phyloP scores from a whole-genome alignment of 192 early-diverging fungal genomes.

The Coemansia sp. region DNA sequence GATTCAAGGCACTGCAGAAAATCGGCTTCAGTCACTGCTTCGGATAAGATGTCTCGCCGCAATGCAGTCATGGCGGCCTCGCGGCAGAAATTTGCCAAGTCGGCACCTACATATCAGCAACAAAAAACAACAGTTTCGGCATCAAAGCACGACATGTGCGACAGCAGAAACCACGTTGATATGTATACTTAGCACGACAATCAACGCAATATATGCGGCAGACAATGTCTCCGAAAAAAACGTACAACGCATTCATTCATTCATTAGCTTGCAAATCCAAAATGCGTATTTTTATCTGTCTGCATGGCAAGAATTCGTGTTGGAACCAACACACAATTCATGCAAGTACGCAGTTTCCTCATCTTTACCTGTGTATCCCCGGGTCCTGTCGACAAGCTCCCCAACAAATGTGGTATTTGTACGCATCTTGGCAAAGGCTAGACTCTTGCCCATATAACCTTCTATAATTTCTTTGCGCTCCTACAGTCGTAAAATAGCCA shows the following conservation, averaged over 20 bases:
- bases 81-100: constrained; percentile 78
- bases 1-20: constrained; percentile 17
- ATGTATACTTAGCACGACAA: neutral
- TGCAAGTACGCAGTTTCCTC: neutral
- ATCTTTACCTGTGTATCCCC: constrained; percentile 46
- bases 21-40: constrained; percentile 30
- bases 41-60: constrained; percentile 53
- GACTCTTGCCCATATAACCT: constrained; percentile 58
- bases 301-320: neutral
- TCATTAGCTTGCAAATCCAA: neutral
- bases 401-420: constrained; percentile 31
- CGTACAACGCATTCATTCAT: too few species aligned
- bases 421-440: constrained; percentile 43
- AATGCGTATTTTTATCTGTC: neutral
- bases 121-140: too few species aligned
- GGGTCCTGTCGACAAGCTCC: constrained; percentile 51
- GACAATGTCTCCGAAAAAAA: too few species aligned
- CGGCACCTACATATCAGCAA: constrained; percentile 60
- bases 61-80: constrained; percentile 73
- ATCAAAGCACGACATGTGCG: neutral
- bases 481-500: constrained; percentile 27
- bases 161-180: neutral
- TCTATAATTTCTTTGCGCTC: constrained; percentile 58
- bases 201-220: neutral
- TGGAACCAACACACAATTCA: too few species aligned